Base-by-base conservation (phyloP, 768 basidiomycete species). In the Russula ochroleuca region DNA sequence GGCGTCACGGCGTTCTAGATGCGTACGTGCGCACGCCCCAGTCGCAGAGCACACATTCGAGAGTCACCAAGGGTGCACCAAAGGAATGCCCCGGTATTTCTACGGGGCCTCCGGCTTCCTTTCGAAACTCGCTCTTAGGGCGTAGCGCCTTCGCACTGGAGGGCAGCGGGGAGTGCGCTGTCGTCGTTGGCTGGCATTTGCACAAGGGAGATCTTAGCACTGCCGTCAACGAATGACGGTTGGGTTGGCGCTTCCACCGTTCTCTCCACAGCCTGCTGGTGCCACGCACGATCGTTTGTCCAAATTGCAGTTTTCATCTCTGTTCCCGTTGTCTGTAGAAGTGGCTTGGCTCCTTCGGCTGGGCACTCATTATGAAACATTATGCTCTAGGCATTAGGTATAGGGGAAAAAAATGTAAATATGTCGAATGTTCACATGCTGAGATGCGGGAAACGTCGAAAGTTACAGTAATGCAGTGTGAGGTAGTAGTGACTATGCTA, bases 1-100 rank as follows among this genome's bases (percentile, higher is more conserved):
- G 91, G 92, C 50, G 81, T 94, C 67, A 94, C 92, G 43, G 90
- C 90, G 67, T 94, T 90, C 76, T 94, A 82, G 78, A 33, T 54
- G 51, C 50, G 51, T 45, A 19, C 25, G 41, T 35, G 55, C 60
- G 53, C 50, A 38, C 63, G 59, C 65, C 47, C 53, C 48, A 47
- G 47, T 19, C 17, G 1, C 59, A 61, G 33, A 64, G 63, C 63
- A 41, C 38, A 51, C 40, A 28, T 15, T 40, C 53, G 15, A 33
- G 45, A 54, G 37, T 54, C 37, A 53, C 50, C 33, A 35, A 23
- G 25, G 61, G 35, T 37, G 19, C 45, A n/a, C 51, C 21, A 1
- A 47, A 43, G 48, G 37, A 41, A 59, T 35, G 8, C 38, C 25
- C 28, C 47, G 5, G 15, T 21, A n/a, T 56, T 61, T 45, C 54